phyloP scores from a whole-genome alignment of 768 basidiomycete genomes.

The Ramaria sp. region DNA sequence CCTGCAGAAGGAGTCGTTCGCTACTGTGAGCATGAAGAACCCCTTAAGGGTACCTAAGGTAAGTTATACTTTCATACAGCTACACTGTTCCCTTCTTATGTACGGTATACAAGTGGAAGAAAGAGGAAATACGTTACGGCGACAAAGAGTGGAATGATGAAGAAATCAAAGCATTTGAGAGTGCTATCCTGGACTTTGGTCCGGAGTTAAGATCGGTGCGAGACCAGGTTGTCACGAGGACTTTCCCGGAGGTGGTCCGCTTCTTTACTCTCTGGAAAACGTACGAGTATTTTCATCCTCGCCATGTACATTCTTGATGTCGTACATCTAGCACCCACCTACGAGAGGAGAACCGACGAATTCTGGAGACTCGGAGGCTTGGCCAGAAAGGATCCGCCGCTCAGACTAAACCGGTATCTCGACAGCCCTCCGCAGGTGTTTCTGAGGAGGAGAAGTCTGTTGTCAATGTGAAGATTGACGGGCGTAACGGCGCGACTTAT shows the following conservation, averaged over 20 bases:
- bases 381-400: slow-evolving; percentile 19
- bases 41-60: slow-evolving; percentile 58
- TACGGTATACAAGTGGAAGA: slow-evolving; percentile 54
- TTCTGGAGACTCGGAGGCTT: slow-evolving; percentile 27
- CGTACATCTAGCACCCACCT: slow-evolving; percentile 41
- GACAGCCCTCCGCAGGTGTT: slow-evolving; percentile 28
- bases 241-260: slow-evolving; percentile 68
- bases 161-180: slow-evolving; percentile 67
- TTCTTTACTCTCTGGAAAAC: slow-evolving; percentile 85
- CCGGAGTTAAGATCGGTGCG: slow-evolving; percentile 72
- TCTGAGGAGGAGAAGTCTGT: slow-evolving; percentile 74
- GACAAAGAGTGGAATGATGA: slow-evolving; percentile 64
- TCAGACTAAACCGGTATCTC: slow-evolving; percentile 27
- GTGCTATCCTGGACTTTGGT: slow-evolving; percentile 58
- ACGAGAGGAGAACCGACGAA: slow-evolving; percentile 52
- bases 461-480: slow-evolving; percentile 40
- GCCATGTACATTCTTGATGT: slow-evolving; percentile 5
- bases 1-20: slow-evolving; percentile 41
- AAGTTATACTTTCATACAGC: slow-evolving; percentile 5
- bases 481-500: slow-evolving; percentile 21
- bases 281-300: slow-evolving; percentile 25
- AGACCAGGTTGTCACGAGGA: slow-evolving; percentile 59
- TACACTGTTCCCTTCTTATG: slow-evolving; percentile 7
- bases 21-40: slow-evolving; percentile 52
- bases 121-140: slow-evolving; percentile 46